A percentile compares a stretch with the other conserved stretches of the same genome.
These are phyloP conservation scores for Castanopsis chinensis DNA, from an alignment of 306 rosid genomes.

Conservation along the genomic window DNA sequence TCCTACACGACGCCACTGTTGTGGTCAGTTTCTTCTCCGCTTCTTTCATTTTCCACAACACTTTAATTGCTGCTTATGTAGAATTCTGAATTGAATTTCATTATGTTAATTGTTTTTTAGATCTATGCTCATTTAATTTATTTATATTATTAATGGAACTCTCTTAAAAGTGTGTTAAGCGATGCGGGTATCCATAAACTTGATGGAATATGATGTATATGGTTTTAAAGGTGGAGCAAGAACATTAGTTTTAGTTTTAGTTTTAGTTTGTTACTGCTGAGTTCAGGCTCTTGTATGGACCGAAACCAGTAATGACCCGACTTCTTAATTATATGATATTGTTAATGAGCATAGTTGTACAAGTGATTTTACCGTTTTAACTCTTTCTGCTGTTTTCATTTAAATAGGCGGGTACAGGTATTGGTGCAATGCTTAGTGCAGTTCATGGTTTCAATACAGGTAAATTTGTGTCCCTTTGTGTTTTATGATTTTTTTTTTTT, in stretches of 20 bases:
- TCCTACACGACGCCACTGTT: constrained; percentile 71
- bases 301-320: background rate
- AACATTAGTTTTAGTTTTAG: background rate
- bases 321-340: background rate
- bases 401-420: constrained; percentile 78
- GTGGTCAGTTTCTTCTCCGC: constrained; percentile 52
- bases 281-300: background rate
- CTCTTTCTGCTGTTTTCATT: constrained; percentile 7
- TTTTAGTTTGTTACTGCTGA: background rate
- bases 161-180: background rate
- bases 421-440: constrained; percentile 80
- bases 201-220: background rate
- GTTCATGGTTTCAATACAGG: constrained; percentile 77
- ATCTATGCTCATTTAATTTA: too few relatives aligned
- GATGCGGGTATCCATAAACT: background rate
- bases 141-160: too few relatives aligned
- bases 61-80: background rate
- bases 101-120: background rate
- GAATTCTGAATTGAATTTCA: background rate
- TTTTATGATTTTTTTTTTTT: background rate
- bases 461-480: constrained; percentile 15
- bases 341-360: background rate
- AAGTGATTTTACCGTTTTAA: constrained; percentile 1
- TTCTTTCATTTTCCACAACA: background rate
- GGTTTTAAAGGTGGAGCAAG: too few relatives aligned